Evolutionary conservation across 495 filamentous ascomycete genomes (phyloP), one percentile per base, ranked within the genome.

Genomic region (Aspergillus avenaceus): DNA sequence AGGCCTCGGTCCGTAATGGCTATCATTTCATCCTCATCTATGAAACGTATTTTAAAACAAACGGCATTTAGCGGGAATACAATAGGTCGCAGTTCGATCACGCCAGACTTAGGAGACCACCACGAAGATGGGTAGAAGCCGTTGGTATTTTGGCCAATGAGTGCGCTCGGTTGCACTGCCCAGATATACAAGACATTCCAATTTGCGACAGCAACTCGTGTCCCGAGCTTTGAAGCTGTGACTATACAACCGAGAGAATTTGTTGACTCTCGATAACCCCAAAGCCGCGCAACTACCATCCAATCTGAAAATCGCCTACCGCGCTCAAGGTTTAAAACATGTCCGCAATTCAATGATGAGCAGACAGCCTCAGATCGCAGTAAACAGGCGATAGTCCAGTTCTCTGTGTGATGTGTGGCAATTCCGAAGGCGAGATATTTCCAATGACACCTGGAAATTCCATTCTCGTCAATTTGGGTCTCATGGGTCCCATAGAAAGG

Each of bases 171-270:
- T 25, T 72, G 60, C 45, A 78, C 16, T 2, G 69, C 60, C 76
- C 76, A 79, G 25, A 79, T 45, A 16, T 71, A 67, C 11, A 79
- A 27, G 1, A 61, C 62, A 47, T 71, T 69, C 76, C 76, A 79
- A 26, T 69, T 70, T 5, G 68, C 68, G 13, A 72, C 60, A 13
- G 74, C 75, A 37, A 79, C 60, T 1, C 74, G 63, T 26, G 66
- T 71, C 5, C 71, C 69, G 1, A 27, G 38, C 9, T 47, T 54
- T 3, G 76, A 77, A 4, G 66, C 47, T n/a, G 73, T 71, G 22
- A 77, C 62, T 23, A 65, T 59, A 32, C 69, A 71, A 21, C 74
- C 75, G 9, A 71, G 55, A 8, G 70, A 74, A 29, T 62, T 72
- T 5, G 38, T 58, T 14, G 64, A 43, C 38, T 66, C 59, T 40